phyloP scores from a whole-genome alignment of 2,329 filamentous ascomycete species.

The Claviceps purpurea region DNA sequence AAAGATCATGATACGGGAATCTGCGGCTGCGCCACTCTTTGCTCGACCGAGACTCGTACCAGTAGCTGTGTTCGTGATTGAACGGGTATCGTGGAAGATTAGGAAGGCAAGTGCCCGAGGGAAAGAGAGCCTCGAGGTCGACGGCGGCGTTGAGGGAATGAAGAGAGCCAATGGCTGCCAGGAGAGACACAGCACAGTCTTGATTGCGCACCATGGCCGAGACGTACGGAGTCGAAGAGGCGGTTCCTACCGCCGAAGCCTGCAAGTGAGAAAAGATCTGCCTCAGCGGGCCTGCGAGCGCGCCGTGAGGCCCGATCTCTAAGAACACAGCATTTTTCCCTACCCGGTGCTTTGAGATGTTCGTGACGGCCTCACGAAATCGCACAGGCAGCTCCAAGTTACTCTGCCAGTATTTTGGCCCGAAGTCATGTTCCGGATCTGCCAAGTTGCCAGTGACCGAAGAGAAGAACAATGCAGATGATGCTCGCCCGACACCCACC shows the following conservation, averaged over 20 bases:
- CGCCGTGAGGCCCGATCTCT: conserved; percentile 12
- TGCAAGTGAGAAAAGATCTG: conserved; percentile 5
- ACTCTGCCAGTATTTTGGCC: conserved; percentile 5
- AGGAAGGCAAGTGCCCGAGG: not conserved
- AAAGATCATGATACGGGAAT: conserved; percentile 6
- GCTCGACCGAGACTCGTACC: conserved; percentile 6
- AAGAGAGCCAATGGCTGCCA: conserved; percentile 7
- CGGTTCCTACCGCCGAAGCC: not conserved
- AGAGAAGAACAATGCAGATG: conserved; percentile 2
- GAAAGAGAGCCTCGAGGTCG: conserved; percentile 2
- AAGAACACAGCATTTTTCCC: conserved; percentile 5
- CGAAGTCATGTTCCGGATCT: not conserved
- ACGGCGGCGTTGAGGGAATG: not conserved
- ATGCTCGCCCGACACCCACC: not conserved
- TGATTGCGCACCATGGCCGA: conserved; percentile 5
- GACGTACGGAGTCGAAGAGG: conserved; percentile 3
- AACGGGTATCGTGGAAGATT: conserved; percentile 10
- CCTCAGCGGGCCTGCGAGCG: conserved; percentile 10
- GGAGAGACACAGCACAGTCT: not conserved
- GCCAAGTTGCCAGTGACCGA: not conserved
- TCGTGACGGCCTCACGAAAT: conserved; percentile 5
- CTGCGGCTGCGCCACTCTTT: conserved; percentile 4
- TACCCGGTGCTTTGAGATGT: not conserved
- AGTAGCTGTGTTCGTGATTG: conserved; percentile 6
- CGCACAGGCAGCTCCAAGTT: conserved; percentile 7